Conservation (phyloP, 192 early-diverging fungal species). For the Coemansia sp. region DNA sequence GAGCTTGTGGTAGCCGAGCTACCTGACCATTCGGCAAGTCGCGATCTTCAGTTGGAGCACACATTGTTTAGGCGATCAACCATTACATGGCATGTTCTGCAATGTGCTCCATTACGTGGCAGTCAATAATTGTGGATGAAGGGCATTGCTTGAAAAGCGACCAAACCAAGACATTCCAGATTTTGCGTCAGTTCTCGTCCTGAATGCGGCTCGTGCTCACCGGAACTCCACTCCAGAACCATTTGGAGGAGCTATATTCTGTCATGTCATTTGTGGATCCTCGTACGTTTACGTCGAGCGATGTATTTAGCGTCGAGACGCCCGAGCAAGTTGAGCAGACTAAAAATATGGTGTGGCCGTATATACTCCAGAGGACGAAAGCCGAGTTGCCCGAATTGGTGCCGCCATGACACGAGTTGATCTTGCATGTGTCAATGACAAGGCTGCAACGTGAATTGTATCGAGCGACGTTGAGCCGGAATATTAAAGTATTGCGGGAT, state of each 20-base stretch:
- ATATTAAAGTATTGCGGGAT: constrained; percentile 67
- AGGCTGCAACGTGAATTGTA: constrained; percentile 84
- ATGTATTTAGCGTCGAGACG: constrained; percentile 44
- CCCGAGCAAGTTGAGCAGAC: constrained; percentile 70
- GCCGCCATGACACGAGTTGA: constrained; percentile 91
- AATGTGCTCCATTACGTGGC: constrained; percentile 73
- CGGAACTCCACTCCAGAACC: constrained; percentile 96
- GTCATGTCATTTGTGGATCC: constrained; percentile 90
- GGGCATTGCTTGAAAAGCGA: constrained; percentile 95
- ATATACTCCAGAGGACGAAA: constrained; percentile 90
- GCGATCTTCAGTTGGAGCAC: constrained; percentile 58
- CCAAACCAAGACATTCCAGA: constrained; percentile 81
- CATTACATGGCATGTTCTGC: constrained; percentile 39
- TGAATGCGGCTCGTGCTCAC: constrained; percentile 90
- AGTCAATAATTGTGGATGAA: constrained; percentile 90
- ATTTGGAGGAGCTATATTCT: constrained; percentile 82
- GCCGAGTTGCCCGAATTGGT: constrained; percentile 88
- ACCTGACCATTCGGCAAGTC: constrained; percentile 68
- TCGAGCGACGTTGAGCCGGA: constrained; percentile 83
- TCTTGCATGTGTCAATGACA: constrained; percentile 87
- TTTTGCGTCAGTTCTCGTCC: constrained; percentile 72
- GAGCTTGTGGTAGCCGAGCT: constrained; percentile 84
- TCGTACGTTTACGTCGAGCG: constrained; percentile 62
- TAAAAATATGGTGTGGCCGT: constrained; percentile 67
- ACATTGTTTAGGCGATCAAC: constrained; percentile 40